These are phyloP conservation scores for Penicillium hordei DNA, from an alignment of 2,329 filamentous ascomycete genomes.

Conservation along the genomic window DNA sequence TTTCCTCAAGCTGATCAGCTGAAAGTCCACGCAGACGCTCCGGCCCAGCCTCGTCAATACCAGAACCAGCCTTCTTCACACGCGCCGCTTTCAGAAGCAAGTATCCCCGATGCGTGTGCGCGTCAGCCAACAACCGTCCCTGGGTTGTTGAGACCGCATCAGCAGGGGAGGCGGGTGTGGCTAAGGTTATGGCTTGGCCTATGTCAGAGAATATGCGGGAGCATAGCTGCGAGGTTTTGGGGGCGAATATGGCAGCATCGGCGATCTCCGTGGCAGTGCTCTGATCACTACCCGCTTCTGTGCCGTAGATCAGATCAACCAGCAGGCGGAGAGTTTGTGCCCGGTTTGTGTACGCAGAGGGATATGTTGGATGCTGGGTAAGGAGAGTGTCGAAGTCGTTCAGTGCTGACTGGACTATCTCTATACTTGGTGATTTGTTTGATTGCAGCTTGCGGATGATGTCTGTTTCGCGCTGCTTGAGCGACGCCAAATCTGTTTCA, in stretches of 20 bases:
- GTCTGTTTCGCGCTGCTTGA: slow-evolving; percentile 42
- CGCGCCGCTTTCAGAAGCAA: slow-evolving; percentile 42
- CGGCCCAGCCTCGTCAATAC: slow-evolving; percentile 20
- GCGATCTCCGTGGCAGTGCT: slow-evolving; percentile 7
- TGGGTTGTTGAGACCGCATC: slow-evolving; percentile 49
- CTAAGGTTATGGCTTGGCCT: slow-evolving; percentile 47
- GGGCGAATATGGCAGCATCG: slow-evolving; percentile 27
- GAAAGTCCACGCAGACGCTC: slow-evolving; percentile 34
- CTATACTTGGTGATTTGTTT: slow-evolving; percentile 15
- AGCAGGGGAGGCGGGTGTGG: slow-evolving; percentile 41
- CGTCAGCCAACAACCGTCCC: slow-evolving; percentile 53
- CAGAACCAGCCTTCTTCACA: slow-evolving; percentile 17
- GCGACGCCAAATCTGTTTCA: slow-evolving; percentile 33
- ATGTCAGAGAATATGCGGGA: slow-evolving; percentile 39
- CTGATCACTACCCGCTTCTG: neutral
- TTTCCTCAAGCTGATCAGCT: slow-evolving; percentile 52
- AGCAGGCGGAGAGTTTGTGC: slow-evolving; percentile 51
- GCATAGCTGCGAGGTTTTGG: slow-evolving; percentile 18
- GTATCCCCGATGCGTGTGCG: slow-evolving; percentile 56
- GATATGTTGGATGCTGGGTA: slow-evolving; percentile 48
- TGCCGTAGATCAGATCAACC: slow-evolving; percentile 24
- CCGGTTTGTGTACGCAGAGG: slow-evolving; percentile 56
- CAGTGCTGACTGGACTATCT: slow-evolving; percentile 36
- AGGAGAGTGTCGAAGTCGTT: slow-evolving; percentile 47
- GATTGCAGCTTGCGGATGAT: slow-evolving; percentile 43